Base-by-base conservation (phyloP, 176 grass and related monocot species). In the Pharus latifolius region DNA sequence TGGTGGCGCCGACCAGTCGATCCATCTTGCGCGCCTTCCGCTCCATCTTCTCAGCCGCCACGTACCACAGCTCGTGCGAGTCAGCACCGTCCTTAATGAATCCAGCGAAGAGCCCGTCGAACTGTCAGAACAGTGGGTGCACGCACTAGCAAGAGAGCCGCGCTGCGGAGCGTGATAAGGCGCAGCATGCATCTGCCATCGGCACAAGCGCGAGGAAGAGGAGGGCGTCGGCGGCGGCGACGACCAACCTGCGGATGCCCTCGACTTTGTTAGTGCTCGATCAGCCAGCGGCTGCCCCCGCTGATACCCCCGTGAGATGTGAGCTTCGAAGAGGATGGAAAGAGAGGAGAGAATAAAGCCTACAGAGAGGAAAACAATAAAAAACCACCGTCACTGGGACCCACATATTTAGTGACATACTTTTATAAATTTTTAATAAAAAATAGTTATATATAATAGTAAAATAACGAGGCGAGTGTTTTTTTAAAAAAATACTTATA, bases 21-120 rank as follows among this genome's bases (percentile, higher is more conserved):
- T 92, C 85, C 92, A 96, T 96, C 80, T 96, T 92, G 56, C 84
- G 63, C 45, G 81, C 85, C 76, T 96, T 92, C 1, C 74, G 73
- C 55, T 91, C 92, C 82, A 96, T 96, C 85, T 96, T 96, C 40
- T 17, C 51, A 10, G 15, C 26, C 1, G 64, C 72, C 0, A 75
- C 59, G 79, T 86, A 92, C 10, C 85, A 66, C 27, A 96, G 45
- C 0, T 80, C 80, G 62, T 76, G 61, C 11, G 64, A 72, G 75
- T 96, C 88, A 16, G 37, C 72, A 27, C 64, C 75, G 33, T 7
- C 78, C 28, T 38, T 60, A 20, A 83, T 29, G 32, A 96, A 85
- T 34, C 49, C 69, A 0, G 76, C 73, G 55, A 87, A 96, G 57
- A 88, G 73, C 28, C 41, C 17, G 4, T 56, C 59, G 57, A 96